A percentile compares a stretch with the other conserved stretches of the same genome.
Conservation (phyloP, 768 basidiomycete species). For the Boletus fagicola region DNA sequence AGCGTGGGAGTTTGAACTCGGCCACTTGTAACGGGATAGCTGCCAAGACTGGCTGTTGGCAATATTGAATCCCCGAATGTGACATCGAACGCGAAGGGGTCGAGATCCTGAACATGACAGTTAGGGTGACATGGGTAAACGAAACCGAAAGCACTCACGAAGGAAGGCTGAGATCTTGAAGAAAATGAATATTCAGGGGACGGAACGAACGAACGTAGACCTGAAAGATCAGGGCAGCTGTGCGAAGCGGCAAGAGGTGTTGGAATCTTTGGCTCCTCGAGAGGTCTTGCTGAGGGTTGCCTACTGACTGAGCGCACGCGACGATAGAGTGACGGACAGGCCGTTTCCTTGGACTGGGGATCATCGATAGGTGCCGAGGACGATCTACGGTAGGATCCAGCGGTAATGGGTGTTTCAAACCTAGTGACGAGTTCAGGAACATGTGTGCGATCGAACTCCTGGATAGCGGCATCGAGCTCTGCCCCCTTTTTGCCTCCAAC, state of each 20-base stretch:
- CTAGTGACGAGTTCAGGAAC: conserved; percentile 64
- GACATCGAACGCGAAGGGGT: conserved; percentile 30
- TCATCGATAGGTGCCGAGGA: conserved; percentile 58
- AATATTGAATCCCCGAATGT: conserved; percentile 32
- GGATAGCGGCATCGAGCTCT: conserved; percentile 59
- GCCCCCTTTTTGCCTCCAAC: conserved; percentile 64
- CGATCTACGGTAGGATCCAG: conserved; percentile 65
- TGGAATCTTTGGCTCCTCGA: conserved; percentile 1
- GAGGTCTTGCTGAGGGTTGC: conserved; percentile 17
- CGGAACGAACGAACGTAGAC: conserved; percentile 35
- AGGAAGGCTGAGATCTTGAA: conserved; percentile 44
- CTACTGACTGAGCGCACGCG: conserved; percentile 26
- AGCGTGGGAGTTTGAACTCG: conserved; percentile 34
- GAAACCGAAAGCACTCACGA: conserved; percentile 41
- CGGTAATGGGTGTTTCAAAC: conserved; percentile 73
- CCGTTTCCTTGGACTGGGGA: conserved; percentile 33
- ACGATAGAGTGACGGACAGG: conserved; percentile 20
- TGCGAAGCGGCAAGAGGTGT: conserved; percentile 14
- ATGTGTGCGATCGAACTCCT: conserved; percentile 54
- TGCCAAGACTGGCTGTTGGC: conserved; percentile 15
- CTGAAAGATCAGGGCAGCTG: conserved; percentile 33
- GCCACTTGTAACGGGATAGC: conserved; percentile 22
- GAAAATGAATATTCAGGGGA: conserved; percentile 29
- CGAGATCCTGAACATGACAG: conserved; percentile 23
- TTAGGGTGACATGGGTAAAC: conserved; percentile 5